Conservation (phyloP, 2,329 filamentous ascomycete species). For the Cladosporium colombiae region DNA sequence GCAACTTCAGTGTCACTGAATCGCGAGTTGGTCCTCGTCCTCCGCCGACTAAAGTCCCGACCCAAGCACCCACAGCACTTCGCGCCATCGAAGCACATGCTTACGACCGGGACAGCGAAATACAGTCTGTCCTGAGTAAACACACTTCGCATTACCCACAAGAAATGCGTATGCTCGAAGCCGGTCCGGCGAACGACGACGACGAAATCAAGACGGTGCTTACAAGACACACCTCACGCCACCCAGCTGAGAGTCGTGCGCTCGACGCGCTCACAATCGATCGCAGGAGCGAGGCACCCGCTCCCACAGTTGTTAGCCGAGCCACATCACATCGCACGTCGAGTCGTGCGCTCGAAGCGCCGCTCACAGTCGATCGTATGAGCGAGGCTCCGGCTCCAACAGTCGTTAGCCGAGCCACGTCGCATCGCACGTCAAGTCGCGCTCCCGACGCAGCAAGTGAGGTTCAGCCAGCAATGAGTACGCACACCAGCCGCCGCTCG, state of each 20-base stretch:
- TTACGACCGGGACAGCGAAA: slow-evolving; percentile 28
- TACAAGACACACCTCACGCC: slow-evolving; percentile 28
- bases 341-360: neutral
- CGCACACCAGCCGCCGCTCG: slow-evolving; percentile 28
- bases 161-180: neutral
- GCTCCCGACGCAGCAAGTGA: slow-evolving; percentile 23
- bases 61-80: slow-evolving; percentile 27
- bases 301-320: slow-evolving; percentile 18
- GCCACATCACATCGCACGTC: slow-evolving; percentile 27
- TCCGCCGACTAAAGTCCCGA: slow-evolving; percentile 22
- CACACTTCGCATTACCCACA: slow-evolving; percentile 27
- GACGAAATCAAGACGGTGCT: slow-evolving; percentile 29
- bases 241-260: slow-evolving; percentile 15
- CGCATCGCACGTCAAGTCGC: slow-evolving; percentile 23
- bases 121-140: slow-evolving; percentile 30
- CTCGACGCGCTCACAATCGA: slow-evolving; percentile 8
- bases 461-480: slow-evolving; percentile 13
- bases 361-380: slow-evolving; percentile 23
- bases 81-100: slow-evolving; percentile 42
- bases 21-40: slow-evolving; percentile 31
- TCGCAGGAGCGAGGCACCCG: slow-evolving; percentile 22
- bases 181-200: neutral
- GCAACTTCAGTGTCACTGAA: slow-evolving; percentile 35
- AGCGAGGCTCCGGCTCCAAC: slow-evolving; percentile 15
- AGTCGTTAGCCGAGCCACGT: slow-evolving; percentile 25